Evolutionary conservation across 371 early-diverging fungal genomes (phyloP).

Genomic region (Mucor saturninus): DNA sequence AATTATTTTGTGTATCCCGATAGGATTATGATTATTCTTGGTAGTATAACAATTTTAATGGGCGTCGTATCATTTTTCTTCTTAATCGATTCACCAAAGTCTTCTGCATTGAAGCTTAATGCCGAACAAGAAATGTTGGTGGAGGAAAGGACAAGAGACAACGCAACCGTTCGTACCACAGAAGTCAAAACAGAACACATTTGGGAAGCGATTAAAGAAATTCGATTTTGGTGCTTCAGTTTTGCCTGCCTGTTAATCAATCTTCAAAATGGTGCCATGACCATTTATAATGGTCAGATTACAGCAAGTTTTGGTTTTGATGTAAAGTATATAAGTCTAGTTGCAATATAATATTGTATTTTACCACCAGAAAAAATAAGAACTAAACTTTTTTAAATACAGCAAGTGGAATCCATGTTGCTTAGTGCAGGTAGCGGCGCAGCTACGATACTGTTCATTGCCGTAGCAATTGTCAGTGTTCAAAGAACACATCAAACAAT

Average conservation of each 20-base stretch:
- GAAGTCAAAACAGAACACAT: conserved; percentile 36
- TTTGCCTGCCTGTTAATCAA: conserved; percentile 35
- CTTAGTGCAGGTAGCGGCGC: conserved; percentile 27
- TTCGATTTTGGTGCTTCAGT: conserved; percentile 37
- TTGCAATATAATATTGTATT: background rate
- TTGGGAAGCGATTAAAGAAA: conserved; percentile 37
- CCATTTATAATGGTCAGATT: conserved; percentile 39
- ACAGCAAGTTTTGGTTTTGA: conserved; percentile 37
- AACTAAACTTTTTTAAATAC: background rate
- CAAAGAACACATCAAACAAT: conserved; percentile 20
- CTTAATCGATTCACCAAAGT: conserved; percentile 41
- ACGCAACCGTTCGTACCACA: conserved; percentile 36
- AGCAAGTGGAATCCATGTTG: conserved; percentile 28
- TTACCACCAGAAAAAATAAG: background rate
- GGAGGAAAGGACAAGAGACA: conserved; percentile 37
- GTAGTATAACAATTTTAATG: conserved; percentile 27
- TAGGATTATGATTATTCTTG: conserved; percentile 43
- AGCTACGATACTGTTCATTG: conserved; percentile 20
- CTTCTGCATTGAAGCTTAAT: conserved; percentile 31
- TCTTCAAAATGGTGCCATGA: conserved; percentile 44
- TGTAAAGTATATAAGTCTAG: conserved; percentile 21
- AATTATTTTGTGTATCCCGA: too few relatives aligned
- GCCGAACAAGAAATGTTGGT: conserved; percentile 43
- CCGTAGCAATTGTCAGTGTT: conserved; percentile 14
- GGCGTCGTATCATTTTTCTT: conserved; percentile 41